Percentiles rank a stretch among this genome's conserved stretches.
Evolutionary conservation across 768 basidiomycete genomes (phyloP).

Genomic region (Hortiboletus campestris): DNA sequence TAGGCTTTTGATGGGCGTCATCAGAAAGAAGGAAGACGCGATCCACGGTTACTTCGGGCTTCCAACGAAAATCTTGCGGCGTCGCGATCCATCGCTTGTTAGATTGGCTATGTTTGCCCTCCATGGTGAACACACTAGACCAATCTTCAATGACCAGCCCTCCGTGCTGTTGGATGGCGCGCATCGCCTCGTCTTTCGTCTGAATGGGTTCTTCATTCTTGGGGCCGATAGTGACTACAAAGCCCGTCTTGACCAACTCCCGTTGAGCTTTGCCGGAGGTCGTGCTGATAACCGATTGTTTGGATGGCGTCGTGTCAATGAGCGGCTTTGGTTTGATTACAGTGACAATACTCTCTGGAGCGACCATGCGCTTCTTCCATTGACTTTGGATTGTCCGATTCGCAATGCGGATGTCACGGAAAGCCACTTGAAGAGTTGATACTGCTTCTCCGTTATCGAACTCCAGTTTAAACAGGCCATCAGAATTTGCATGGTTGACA

Average conservation of each 20-base stretch:
- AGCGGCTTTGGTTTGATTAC: slow-evolving; percentile 35
- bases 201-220: slow-evolving; percentile 35
- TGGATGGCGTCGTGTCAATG: slow-evolving; percentile 49
- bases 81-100: slow-evolving; percentile 55
- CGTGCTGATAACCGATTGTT: slow-evolving; percentile 39
- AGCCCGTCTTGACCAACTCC: slow-evolving; percentile 48
- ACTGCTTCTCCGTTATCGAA: slow-evolving; percentile 38
- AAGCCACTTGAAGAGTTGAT: slow-evolving; percentile 25
- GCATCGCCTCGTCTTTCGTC: slow-evolving; percentile 43
- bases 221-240: slow-evolving; percentile 55
- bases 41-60: slow-evolving; percentile 36
- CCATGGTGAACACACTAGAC: slow-evolving; percentile 52
- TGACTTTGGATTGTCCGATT: slow-evolving; percentile 45
- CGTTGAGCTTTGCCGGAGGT: slow-evolving; percentile 36
- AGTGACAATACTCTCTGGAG: slow-evolving; percentile 42
- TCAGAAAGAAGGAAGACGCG: slow-evolving; percentile 70
- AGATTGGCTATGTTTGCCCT: slow-evolving; percentile 43
- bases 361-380: slow-evolving; percentile 56
- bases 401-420: slow-evolving; percentile 48
- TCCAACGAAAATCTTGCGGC: slow-evolving; percentile 45
- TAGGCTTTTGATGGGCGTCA: slow-evolving; percentile 65
- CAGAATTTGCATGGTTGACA: slow-evolving; percentile 30
- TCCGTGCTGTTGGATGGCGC: slow-evolving; percentile 47
- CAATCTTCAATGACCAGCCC: slow-evolving; percentile 66
- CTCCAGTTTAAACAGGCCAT: slow-evolving; percentile 36